Percentiles rank a stretch among this genome's conserved stretches.
These are phyloP conservation scores for Ogataea hybrid DNA, from an alignment of 1,139 yeast genomes.

Conservation along the genomic window DNA sequence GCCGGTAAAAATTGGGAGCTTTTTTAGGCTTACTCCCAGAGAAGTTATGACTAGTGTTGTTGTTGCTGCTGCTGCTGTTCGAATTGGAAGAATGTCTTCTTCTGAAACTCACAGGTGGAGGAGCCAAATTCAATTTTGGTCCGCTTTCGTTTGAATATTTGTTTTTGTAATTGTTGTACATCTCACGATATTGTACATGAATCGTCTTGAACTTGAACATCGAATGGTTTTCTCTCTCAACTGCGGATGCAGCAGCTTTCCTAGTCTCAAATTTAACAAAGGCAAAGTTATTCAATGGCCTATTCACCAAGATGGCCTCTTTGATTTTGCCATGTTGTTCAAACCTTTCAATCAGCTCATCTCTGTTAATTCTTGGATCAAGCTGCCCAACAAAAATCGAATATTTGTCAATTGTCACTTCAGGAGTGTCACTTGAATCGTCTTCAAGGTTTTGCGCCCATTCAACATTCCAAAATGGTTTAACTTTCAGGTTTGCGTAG, in stretches of 20 bases:
- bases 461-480: slow-evolving; percentile 55
- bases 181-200: slow-evolving; percentile 80
- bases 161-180: slow-evolving; percentile 39
- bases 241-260: slow-evolving; percentile 79
- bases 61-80: slow-evolving; percentile 2
- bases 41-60: not conserved
- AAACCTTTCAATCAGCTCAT: slow-evolving; percentile 57
- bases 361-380: slow-evolving; percentile 50
- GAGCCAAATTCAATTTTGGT: slow-evolving; percentile 57
- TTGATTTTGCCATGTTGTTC: slow-evolving; percentile 62
- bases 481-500: slow-evolving; percentile 63
- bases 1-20: slow-evolving; percentile 17
- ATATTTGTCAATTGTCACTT: slow-evolving; percentile 57
- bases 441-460: slow-evolving; percentile 84
- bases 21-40: slow-evolving; percentile 11
- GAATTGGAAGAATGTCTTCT: slow-evolving; percentile 21
- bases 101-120: slow-evolving; percentile 66
- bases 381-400: slow-evolving; percentile 80
- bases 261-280: slow-evolving; percentile 64
- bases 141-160: slow-evolving; percentile 25
- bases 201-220: slow-evolving; percentile 69
- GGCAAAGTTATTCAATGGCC: slow-evolving; percentile 61
- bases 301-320: slow-evolving; percentile 49
- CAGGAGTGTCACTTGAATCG: slow-evolving; percentile 31
- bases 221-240: slow-evolving; percentile 78